A percentile compares a stretch with the other conserved stretches of the same genome.
These are phyloP conservation scores for Linanthus parryae DNA, from an alignment of 148 eudicot species.

Conservation along the genomic window DNA sequence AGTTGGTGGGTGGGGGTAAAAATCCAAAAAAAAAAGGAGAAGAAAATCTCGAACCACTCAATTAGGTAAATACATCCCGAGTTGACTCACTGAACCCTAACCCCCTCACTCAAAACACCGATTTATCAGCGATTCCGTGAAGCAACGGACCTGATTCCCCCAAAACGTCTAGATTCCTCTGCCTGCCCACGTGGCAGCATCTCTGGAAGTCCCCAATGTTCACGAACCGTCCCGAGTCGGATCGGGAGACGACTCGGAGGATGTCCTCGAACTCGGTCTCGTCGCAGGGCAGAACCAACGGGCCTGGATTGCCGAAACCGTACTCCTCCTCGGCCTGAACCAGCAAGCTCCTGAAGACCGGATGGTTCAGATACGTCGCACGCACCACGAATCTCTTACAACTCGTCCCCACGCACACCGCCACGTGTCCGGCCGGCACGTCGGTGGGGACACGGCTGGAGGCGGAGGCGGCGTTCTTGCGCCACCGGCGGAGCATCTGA, in stretches of 20 bases:
- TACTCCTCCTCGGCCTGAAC: conserved; percentile 45
- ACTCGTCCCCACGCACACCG: conserved; percentile 37
- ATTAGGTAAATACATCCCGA: neutral
- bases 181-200: conserved; percentile 16
- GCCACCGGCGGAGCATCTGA: conserved; percentile 59
- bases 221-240: conserved; percentile 12
- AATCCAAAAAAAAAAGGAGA: neutral
- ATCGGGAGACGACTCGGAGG: conserved; percentile 18
- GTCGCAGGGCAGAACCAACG: conserved; percentile 51
- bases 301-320: conserved; percentile 44
- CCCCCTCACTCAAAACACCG: conserved; percentile 1
- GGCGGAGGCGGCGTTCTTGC: conserved; percentile 17
- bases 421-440: conserved; percentile 69
- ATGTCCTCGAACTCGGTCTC: conserved; percentile 38
- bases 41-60: neutral
- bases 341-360: conserved; percentile 32
- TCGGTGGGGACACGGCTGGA: conserved; percentile 23
- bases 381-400: conserved; percentile 33
- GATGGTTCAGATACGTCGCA: conserved; percentile 47
- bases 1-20: neutral
- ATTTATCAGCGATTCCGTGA: conserved; percentile 8
- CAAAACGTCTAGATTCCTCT: neutral
- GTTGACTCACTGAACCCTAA: neutral
- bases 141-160: conserved; percentile 28
- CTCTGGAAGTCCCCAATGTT: conserved; percentile 14